Evolutionary conservation across 2,329 filamentous ascomycete species (phyloP), one percentile per base, ranked within the genome.

Genomic region (Pseudogymnoascus sp.): DNA sequence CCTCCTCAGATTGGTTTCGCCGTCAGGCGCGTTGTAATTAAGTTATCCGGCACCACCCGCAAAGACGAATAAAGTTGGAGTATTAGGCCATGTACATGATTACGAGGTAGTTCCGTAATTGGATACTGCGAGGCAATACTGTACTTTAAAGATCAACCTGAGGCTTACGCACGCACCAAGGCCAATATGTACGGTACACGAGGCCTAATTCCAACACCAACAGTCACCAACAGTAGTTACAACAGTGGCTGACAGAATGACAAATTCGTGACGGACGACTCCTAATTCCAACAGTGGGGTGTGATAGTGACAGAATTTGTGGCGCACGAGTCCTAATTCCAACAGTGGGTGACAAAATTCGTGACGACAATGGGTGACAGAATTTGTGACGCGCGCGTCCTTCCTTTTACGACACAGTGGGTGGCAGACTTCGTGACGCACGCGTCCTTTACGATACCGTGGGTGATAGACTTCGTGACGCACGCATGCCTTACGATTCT

Each of bases 1-100:
- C 26, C 24, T 24, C 35, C 17, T 21, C 35, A 37, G 41, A 60
- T 37, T 41, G 5, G 58, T 60, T 60, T n/a, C 58, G 58, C 41
- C 9, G 17, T 44, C 8, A 29, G 44, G 26, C 21, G 58, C 15
- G 37, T 31, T 21, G 24, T 40, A 17, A 15, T 40, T 40, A 40
- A 36, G 35, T 13, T 36, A 36, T 21, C n/a, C 17, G 9, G 5
- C 9, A 40, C 21, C 21, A 15, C 37, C 37, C 37, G 37, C 37
- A 40, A 10, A 17, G 37, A 40, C 8, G 15, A 40, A n/a, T 40
- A 40, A 21, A 40, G 37, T 40, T 2, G 37, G 17, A 40, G 37
- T 9, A 40, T n/a, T 36, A 13, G 37, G n/a, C 37, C 15, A 40
- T 40, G 37, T 40, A 40, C 37, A 7, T 8, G 8, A 15, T 40